Evolutionary conservation across 306 rosid species (phyloP), one percentile per base, ranked within the genome.

Genomic region (Aeschynomene evenia): DNA sequence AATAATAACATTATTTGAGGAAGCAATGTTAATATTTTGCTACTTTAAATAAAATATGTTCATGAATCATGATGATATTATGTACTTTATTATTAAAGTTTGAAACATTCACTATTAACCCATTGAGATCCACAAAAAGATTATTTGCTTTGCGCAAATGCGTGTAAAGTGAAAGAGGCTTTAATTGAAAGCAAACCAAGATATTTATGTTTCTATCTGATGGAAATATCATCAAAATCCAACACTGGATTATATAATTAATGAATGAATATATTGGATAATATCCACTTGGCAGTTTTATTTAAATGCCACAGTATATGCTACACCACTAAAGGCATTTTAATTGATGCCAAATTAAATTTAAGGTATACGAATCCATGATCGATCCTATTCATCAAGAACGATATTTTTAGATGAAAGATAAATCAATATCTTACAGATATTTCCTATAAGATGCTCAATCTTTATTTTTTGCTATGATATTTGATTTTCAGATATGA

Each of bases 201-300:
- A 78, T 72, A 66, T 72, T 72, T 78, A 42, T 40, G 75, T 73
- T 66, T 59, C 16, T 73, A 59, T 59, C 16, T 26, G 4, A 18
- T 67, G 63, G 45, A 24, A 79, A 31, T 72, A 52, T 79, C 63
- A 66, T 60, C 39, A 68, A 28, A 49, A 60, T 40, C 20, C 20
- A 59, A 28, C 18, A 43, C 33, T 22, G 42, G 18, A n/a, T n/a
- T n/a, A n/a, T n/a, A n/a, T n/a, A n/a, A n/a, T n/a, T n/a, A n/a
- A n/a, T n/a, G 29, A 52, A 66, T 56, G 37, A 11, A 12, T 54
- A 23, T 28, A 60, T 58, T 22, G 45, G 66, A 65, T 54, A 46
- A 28, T 12, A 12, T 33, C 59, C 71, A 40, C 37, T 19, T n/a
- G 18, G 59, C 43, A 48, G 16, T 42, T 53, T n/a, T 46, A 63